Conservation (phyloP, 768 basidiomycete species). For the Phallus indusiatus region DNA sequence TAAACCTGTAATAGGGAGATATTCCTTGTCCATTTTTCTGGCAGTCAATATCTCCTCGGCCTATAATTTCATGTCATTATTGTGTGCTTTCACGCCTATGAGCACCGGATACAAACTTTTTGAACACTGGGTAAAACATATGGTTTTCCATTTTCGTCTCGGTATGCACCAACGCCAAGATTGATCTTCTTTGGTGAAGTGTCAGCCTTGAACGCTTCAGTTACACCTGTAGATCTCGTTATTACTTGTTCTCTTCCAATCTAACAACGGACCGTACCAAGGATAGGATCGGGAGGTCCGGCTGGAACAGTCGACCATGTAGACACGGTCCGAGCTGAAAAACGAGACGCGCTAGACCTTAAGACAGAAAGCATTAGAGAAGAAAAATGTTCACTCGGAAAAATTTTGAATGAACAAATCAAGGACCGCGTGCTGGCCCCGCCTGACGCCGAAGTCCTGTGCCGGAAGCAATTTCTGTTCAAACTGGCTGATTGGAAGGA, state of each 20-base stretch:
- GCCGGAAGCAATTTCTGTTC: not conserved
- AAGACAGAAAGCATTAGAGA: conserved; percentile 4
- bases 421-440: not conserved
- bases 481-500: no score
- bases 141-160: conserved; percentile 90
- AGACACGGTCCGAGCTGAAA: conserved; percentile 40
- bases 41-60: conserved; percentile 67
- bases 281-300: conserved; percentile 89
- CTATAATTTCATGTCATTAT: conserved; percentile 26
- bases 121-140: conserved; percentile 85
- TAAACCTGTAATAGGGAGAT: conserved; percentile 91
- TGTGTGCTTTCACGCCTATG: not conserved
- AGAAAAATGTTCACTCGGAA: not conserved
- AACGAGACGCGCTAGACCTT: conserved; percentile 22
- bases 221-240: conserved; percentile 48
- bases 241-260: not conserved
- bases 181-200: conserved; percentile 90
- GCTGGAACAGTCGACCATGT: conserved; percentile 77
- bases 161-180: conserved; percentile 94
- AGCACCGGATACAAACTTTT: conserved; percentile 42
- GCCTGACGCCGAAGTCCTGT: not conserved
- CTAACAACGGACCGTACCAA: conserved; percentile 42
- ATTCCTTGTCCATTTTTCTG: conserved; percentile 82
- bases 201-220: conserved; percentile 96
- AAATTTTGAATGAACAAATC: no score